Evolutionary conservation across 2,329 filamentous ascomycete genomes (phyloP), one percentile per base, ranked within the genome.

Genomic region (Aspergillus caelatus): DNA sequence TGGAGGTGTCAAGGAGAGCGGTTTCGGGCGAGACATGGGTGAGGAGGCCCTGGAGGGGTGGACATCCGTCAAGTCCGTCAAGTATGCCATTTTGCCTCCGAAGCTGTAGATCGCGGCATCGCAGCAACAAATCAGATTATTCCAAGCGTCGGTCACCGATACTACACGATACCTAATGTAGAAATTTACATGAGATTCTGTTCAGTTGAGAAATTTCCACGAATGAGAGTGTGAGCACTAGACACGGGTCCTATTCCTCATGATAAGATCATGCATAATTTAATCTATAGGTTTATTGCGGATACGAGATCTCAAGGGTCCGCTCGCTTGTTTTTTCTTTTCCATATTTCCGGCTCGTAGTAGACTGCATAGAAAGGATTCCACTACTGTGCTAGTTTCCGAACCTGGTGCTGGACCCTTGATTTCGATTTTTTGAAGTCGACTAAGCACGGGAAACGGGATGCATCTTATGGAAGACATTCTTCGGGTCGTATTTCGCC

Each of bases 391-490:
- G 3, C 46, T 50, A 50, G 14, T 30, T 16, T 46, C 45, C 21
- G 12, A 1, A 14, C 21, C 16, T 26, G 19, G 7, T 48, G 21
- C 26, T 28, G 23, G 46, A 50, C 16, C 8, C 46, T 14, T 6
- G 4, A 21, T 46, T 23, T 41, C 12, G 39, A 41, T 41, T 41
- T 19, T 11, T 34, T 34, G 3, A 8, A 8, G 12, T 30, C 8
- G 39, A n/a, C 46, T 52, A 52, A 32, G 48, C 8, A 1, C 16
- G 48, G 10, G 50, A 36, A 60, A 60, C 41, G 8, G 77, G 72
- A 41, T 79, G 77, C 71, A 79, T 76, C 65, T 82, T 83, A 52
- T 80, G 75, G 67, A 84, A 85, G 21, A 83, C 68, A 65, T 81
- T 83, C 5, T 62, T 73, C 3, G 82, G 81, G 66, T 84, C 82